A percentile compares a stretch with the other conserved stretches of the same genome.
phyloP scores from a whole-genome alignment of 495 filamentous ascomycete species.

The Hypoxylon crocopeplum region DNA sequence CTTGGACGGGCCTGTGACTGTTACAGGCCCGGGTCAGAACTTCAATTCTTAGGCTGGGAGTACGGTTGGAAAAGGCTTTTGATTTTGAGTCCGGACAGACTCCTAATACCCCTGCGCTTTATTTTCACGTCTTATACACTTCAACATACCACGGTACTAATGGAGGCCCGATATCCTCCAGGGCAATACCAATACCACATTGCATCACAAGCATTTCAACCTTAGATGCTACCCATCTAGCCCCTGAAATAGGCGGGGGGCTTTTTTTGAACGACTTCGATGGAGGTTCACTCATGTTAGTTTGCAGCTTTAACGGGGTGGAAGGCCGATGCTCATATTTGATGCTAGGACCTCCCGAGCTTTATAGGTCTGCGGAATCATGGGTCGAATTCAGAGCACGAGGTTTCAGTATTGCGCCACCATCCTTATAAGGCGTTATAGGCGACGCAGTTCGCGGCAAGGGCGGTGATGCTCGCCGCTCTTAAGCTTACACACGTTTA shows the following conservation, averaged over 20 bases:
- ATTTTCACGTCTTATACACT: background rate
- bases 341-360: background rate
- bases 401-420: background rate
- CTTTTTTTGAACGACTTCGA: no score
- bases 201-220: no score
- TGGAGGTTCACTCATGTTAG: no score
- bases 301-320: no score
- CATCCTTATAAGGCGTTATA: background rate
- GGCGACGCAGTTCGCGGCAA: background rate
- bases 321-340: background rate
- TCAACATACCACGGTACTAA: background rate
- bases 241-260: no score
- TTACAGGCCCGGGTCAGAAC: constrained; percentile 21
- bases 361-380: background rate
- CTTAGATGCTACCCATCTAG: no score
- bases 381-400: background rate
- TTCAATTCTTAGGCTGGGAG: constrained; percentile 13
- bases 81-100: background rate
- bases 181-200: no score
- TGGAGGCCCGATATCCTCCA: background rate
- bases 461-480: background rate
- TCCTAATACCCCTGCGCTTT: constrained; percentile 4
- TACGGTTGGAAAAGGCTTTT: background rate
- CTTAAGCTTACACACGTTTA: constrained; percentile 20
- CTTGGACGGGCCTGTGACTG: constrained; percentile 49